Evolutionary conservation across 305 asterid species (phyloP).

Genomic region (Fraxinus baroniana): DNA sequence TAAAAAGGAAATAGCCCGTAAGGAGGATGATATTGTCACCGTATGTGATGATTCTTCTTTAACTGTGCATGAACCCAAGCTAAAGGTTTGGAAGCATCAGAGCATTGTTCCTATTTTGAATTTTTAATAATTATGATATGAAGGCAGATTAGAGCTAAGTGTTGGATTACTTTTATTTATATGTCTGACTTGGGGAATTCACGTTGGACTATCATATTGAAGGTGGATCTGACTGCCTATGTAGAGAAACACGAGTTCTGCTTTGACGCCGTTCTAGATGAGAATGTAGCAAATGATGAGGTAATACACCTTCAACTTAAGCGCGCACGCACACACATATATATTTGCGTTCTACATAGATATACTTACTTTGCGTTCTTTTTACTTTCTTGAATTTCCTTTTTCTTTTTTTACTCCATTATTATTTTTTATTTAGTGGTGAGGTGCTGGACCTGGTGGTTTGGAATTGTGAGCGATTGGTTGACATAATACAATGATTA

Average conservation of each 20-base stretch:
- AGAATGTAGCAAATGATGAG: conserved; percentile 93
- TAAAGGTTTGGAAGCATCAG: conserved; percentile 59
- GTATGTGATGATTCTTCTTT: conserved; percentile 74
- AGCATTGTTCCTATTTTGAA: conserved; percentile 17
- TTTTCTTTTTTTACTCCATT: not conserved
- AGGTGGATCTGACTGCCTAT: conserved; percentile 99
- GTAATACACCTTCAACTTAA: conserved; percentile 36
- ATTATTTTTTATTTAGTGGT: not conserved
- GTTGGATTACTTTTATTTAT: not conserved
- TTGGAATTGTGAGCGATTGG: not conserved
- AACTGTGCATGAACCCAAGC: conserved; percentile 88
- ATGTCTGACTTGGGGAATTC: conserved; percentile 29
- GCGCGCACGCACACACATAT: too few relatives aligned
- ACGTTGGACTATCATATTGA: conserved; percentile 33
- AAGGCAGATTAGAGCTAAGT: not conserved
- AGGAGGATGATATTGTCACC: conserved; percentile 92
- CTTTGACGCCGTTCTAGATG: conserved; percentile 98
- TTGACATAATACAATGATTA: not conserved
- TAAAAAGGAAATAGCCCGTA: conserved; percentile 88
- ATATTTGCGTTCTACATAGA: not conserved
- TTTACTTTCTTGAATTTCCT: not conserved
- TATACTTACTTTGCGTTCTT: not conserved
- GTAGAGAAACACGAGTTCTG: conserved; percentile 97
- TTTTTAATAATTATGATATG: conserved; percentile 4
- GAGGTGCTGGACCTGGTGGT: not conserved